Evolutionary conservation across 805 yeast species (phyloP), one percentile per base, ranked within the genome.

Genomic region (Suhomyces sp.): DNA sequence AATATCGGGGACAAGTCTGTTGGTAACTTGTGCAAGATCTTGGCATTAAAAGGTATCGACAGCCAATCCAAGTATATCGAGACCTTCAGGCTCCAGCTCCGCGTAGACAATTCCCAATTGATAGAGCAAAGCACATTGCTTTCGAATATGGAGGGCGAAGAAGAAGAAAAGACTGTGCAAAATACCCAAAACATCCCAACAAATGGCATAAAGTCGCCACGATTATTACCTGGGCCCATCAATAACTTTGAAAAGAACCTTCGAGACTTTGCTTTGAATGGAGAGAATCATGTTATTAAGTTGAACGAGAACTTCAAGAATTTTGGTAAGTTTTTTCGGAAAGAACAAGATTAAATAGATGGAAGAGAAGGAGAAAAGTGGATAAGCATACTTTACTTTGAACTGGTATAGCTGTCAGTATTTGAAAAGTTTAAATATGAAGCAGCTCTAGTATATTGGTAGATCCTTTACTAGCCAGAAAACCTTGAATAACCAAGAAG

Each of bases 251-350:
- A 80, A 65, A 66, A 77, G 67, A 70, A 72, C 67, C 57, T 79
- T 60, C 48, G 79, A 60, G 73, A 79, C 55, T 77, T 81, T 53
- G 75, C 79, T 3, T 49, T 73, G 29, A 73, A 67, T 46, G 79
- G 86, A 33, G 90, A 85, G 53, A 82, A 76, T 43, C 82, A 82
- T 51, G 84, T 84, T 22, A 85, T 73, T 63, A 84, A 80, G 58
- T 63, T 86, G 50, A 85, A 85, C 62, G 90, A 86, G 61, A 85
- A 84, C 56, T 77, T 85, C 65, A 80, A 78, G 60, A 81, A 73
- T 54, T 77, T 86, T 53, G 88, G 89, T 7, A 81, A 86, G 62
- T 66, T 75, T 47, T 73, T 75, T 60, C 56, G 77, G 17, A 73
- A 70, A 54, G 76, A 73, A 33, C 50, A 57, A 45, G 54, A 55